phyloP scores from a whole-genome alignment of 352 stramenopile species.

The Globisporangium camurandrum region DNA sequence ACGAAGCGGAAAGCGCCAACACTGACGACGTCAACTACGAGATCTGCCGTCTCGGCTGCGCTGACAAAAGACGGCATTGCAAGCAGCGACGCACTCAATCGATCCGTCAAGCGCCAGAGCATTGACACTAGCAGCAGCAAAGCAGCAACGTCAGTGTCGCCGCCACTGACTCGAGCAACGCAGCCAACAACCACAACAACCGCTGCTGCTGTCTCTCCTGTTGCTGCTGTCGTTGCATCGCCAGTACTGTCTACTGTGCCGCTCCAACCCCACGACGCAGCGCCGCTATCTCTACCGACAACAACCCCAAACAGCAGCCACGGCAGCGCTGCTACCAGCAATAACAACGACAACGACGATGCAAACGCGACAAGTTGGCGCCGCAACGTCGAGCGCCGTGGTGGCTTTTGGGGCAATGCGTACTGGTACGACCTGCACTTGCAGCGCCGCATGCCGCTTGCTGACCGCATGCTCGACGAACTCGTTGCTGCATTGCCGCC shows the following conservation, averaged over 20 bases:
- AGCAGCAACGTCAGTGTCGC: too few species aligned
- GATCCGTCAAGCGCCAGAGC: too few species aligned
- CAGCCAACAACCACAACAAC: too few species aligned
- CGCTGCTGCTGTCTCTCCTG: too few species aligned
- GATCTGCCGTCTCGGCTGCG: neutral
- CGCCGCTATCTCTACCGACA: neutral
- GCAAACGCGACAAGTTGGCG: slow-evolving; percentile 25
- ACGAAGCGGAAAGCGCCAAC: slow-evolving; percentile 8
- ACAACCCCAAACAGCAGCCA: neutral
- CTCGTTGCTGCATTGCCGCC: slow-evolving; percentile 54
- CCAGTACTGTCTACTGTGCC: too few species aligned
- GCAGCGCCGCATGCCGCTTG: slow-evolving; percentile 43
- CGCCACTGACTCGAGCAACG: too few species aligned
- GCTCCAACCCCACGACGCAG: too few species aligned
- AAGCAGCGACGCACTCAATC: neutral
- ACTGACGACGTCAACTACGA: too few species aligned
- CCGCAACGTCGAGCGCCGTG: slow-evolving; percentile 49
- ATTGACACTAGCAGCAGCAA: neutral
- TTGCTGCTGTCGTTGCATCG: too few species aligned
- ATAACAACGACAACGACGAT: too few species aligned
- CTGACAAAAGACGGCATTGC: neutral
- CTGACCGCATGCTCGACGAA: slow-evolving; percentile 52
- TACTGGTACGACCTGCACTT: slow-evolving; percentile 78
- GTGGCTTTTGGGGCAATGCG: slow-evolving; percentile 69
- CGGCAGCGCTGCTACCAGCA: too few species aligned